These are phyloP conservation scores for Pythium coloratum DNA, from an alignment of 352 stramenopile genomes.

Conservation along the genomic window DNA sequence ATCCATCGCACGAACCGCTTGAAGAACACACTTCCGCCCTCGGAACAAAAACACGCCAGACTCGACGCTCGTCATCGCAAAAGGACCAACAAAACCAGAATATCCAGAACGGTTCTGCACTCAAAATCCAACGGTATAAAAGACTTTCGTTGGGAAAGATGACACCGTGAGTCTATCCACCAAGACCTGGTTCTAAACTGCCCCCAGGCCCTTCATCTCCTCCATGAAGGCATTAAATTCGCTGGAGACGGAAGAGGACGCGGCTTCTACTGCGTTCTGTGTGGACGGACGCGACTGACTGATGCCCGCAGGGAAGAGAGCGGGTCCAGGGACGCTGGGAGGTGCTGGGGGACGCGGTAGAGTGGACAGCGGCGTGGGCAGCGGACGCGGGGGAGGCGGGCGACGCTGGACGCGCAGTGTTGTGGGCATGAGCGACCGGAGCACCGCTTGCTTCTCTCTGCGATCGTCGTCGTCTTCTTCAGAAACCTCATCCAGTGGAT, in stretches of 20 bases:
- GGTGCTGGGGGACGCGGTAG: conserved; percentile 12
- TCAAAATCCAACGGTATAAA: neutral
- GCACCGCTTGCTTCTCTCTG: conserved; percentile 40
- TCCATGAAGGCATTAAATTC: conserved; percentile 77
- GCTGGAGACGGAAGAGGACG: conserved; percentile 40
- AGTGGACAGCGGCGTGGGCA: neutral
- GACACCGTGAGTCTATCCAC: neutral
- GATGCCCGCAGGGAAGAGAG: neutral
- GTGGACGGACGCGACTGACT: neutral
- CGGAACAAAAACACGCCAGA: neutral
- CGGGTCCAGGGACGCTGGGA: conserved; percentile 7
- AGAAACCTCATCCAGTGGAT: neutral
- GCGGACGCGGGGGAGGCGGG: conserved; percentile 9
- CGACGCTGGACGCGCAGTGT: conserved; percentile 58
- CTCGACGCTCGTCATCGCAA: neutral
- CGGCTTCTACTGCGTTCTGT: neutral
- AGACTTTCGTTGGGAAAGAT: neutral
- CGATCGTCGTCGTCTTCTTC: conserved; percentile 36
- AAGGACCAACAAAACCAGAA: neutral
- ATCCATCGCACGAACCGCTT: neutral
- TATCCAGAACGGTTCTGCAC: neutral
- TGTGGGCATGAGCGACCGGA: conserved; percentile 62
- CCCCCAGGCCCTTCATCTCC: conserved; percentile 46
- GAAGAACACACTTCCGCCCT: neutral
- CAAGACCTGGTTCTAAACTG: conserved; percentile 5